phyloP scores from a whole-genome alignment of 1,284 basidiomycete genomes.

The Inonotus obliquus region DNA sequence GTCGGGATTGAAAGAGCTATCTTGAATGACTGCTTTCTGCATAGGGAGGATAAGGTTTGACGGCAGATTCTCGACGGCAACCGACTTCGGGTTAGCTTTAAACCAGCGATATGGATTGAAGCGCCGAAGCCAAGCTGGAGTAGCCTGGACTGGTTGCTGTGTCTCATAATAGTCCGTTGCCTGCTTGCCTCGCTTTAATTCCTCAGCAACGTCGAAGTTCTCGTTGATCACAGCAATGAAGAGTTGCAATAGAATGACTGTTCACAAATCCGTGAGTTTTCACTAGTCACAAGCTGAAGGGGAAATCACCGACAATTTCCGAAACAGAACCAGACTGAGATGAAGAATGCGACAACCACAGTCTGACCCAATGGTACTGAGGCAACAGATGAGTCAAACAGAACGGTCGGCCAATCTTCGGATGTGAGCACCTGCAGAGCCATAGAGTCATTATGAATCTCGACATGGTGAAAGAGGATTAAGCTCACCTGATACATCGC shows the following conservation, averaged over 20 bases:
- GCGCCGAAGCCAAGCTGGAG: constrained; percentile 65
- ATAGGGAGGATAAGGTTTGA: constrained; percentile 72
- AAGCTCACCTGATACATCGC: constrained; percentile 66
- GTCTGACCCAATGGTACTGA: constrained; percentile 71
- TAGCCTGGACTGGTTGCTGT: constrained; percentile 48
- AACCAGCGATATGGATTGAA: constrained; percentile 90
- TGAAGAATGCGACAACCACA: constrained; percentile 70
- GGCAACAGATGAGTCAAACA: constrained; percentile 68
- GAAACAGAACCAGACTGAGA: constrained; percentile 88
- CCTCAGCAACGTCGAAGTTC: constrained; percentile 93
- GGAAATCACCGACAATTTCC: constrained; percentile 70
- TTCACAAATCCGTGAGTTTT: constrained; percentile 15
- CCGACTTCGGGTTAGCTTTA: constrained; percentile 66
- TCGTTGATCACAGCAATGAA: constrained; percentile 99
- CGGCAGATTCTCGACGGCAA: constrained; percentile 67
- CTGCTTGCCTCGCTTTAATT: constrained; percentile 83
- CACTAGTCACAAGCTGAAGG: constrained; percentile 3
- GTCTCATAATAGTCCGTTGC: constrained; percentile 62
- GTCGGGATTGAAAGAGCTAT: constrained; percentile 37
- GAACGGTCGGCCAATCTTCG: constrained; percentile 88
- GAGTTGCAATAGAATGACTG: constrained; percentile 95
- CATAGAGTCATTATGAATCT: background rate
- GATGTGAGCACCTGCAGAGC: constrained; percentile 80
- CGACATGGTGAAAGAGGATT: background rate
- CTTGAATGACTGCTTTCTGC: constrained; percentile 69